phyloP scores from a whole-genome alignment of 208 protist genomes.

The Trypanosoma congolense region DNA sequence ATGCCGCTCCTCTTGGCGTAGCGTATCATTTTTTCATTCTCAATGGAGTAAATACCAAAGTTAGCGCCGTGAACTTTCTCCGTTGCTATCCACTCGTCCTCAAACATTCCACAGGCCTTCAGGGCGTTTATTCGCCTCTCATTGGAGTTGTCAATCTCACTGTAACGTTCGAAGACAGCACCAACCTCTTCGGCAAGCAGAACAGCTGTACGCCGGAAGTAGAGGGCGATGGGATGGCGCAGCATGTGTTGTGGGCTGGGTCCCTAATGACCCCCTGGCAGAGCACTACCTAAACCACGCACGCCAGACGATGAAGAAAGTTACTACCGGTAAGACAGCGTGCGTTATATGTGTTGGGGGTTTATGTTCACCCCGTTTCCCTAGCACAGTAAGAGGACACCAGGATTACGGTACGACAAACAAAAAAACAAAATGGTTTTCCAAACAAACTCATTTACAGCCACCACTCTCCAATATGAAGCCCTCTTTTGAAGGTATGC shows the following conservation, averaged over 20 bases:
- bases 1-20: slow-evolving; percentile 83
- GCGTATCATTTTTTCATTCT: slow-evolving; percentile 41
- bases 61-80: slow-evolving; percentile 89
- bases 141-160: slow-evolving; percentile 81
- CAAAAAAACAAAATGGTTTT: too few species aligned
- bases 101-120: slow-evolving; percentile 36
- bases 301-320: too few species aligned
- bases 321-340: too few species aligned
- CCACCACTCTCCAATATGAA: too few species aligned
- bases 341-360: too few species aligned
- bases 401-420: too few species aligned
- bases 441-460: too few species aligned
- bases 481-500: not conserved
- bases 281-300: too few species aligned
- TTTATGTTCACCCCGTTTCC: too few species aligned
- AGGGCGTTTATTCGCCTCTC: slow-evolving; percentile 53
- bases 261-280: not conserved
- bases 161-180: slow-evolving; percentile 71
- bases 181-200: slow-evolving; percentile 26
- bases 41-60: slow-evolving; percentile 81
- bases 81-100: slow-evolving; percentile 85
- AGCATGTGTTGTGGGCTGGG: slow-evolving; percentile 10
- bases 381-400: too few species aligned
- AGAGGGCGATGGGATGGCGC: slow-evolving; percentile 7
- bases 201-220: slow-evolving; percentile 21